Conservation (phyloP, 2,329 filamentous ascomycete genomes). For the Talaromyces albobiverticillius region DNA sequence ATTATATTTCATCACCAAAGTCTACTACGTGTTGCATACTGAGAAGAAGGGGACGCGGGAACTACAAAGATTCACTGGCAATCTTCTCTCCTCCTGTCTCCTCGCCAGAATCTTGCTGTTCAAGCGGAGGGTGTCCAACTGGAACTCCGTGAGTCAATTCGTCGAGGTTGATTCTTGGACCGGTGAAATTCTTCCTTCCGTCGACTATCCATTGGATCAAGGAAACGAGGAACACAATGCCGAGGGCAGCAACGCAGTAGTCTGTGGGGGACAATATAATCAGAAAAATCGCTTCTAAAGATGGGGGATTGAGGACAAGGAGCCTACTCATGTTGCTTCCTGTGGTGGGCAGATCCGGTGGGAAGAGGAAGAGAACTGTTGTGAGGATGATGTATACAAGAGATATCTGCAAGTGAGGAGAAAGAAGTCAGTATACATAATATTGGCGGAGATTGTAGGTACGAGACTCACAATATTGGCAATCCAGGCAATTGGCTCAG, state of each 20-base stretch:
- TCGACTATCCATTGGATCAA: slow-evolving; percentile 60
- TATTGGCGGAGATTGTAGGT: background rate
- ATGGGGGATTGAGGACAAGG: background rate
- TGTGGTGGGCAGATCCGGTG: slow-evolving; percentile 63
- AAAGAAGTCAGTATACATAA: background rate
- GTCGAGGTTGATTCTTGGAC: slow-evolving; percentile 47
- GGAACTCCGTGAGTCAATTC: slow-evolving; percentile 10
- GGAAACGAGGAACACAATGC: slow-evolving; percentile 57
- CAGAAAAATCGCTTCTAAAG: background rate
- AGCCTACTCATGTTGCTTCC: slow-evolving; percentile 65
- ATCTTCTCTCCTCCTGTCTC: slow-evolving; percentile 3
- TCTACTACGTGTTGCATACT: too few relatives aligned
- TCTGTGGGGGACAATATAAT: slow-evolving; percentile 21
- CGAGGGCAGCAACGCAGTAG: slow-evolving; percentile 53
- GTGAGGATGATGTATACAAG: slow-evolving; percentile 67
- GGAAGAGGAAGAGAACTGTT: slow-evolving; percentile 72
- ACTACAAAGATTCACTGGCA: background rate
- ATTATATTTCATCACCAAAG: too few relatives aligned
- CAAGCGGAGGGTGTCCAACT: slow-evolving; percentile 8
- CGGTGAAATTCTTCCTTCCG: slow-evolving; percentile 59
- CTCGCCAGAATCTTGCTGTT: slow-evolving; percentile 6
- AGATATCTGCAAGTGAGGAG: slow-evolving; percentile 42
- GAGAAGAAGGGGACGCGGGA: too few relatives aligned
- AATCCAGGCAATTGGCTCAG: slow-evolving; percentile 56
- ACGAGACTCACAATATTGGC: slow-evolving; percentile 50